Base-by-base conservation (phyloP, 495 filamentous ascomycete genomes). In the Tetracladium setigerum region DNA sequence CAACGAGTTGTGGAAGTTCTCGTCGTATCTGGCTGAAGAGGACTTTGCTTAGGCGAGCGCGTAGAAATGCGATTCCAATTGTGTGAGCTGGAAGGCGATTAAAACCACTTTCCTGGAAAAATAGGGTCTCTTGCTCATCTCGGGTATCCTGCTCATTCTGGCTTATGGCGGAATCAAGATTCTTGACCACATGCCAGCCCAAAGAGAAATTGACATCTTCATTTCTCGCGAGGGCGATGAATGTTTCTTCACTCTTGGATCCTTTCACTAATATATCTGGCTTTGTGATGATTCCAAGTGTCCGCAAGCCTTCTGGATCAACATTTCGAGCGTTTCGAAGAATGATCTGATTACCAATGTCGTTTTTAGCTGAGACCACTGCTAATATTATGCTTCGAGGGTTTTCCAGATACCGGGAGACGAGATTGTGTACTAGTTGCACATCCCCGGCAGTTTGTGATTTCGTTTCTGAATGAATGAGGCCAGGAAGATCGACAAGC, bases 151-250 rank as follows among this genome's bases (percentile, higher is more conserved):
- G 13, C 52, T 14, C 72, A 57, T 32, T 73, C 64, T 37, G 2
- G 69, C 30, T 35, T 76, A 69, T 9, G 70, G 70, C 59, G 10
- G 69, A 76, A 22, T 63, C 65, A 2, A 74, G 66, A 52, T 84
- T 84, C 15, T 69, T 72, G 13, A 87, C 57, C 0, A 78, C 73
- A 53, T 84, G 79, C 80, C 79, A 85, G 5, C 80, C 81, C 1
- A 83, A 67, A 27, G 68, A 58, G 44, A 86, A 70, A 11, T 50
- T 52, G n/a, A 77, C 62, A 39, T 82, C 67, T 16, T 74, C 55
- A 43, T 84, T 84, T 30, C 57, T 50, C 0, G 60, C 61, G 0
- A 67, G 49, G 11, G 47, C 44, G 18, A 63, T 41, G 27, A 52
- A 64, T 18, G 14, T 36, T 2, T 33, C 24, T 38, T 63, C 62